These are phyloP conservation scores for Ascosphaera pollenicola DNA, from an alignment of 2,329 filamentous ascomycete genomes.

Conservation along the genomic window DNA sequence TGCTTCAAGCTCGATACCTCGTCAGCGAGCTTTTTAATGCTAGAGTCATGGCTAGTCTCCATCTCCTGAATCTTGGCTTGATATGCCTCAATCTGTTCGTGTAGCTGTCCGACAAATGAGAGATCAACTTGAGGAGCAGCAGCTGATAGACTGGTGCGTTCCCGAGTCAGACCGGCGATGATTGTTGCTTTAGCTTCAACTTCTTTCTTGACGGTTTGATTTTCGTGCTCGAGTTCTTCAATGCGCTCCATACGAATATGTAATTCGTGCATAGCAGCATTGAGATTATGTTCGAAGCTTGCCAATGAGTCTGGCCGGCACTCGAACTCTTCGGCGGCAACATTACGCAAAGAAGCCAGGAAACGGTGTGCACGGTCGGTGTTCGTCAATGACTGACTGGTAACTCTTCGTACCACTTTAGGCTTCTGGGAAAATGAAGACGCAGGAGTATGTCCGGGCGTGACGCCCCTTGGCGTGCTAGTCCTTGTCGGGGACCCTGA, in stretches of 20 bases:
- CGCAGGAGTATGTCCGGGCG: neutral
- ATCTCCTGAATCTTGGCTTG: constrained; percentile 59
- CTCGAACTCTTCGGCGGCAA: constrained; percentile 72
- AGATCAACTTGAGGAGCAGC: constrained; percentile 61
- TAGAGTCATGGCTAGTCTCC: constrained; percentile 46
- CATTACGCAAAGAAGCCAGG: constrained; percentile 69
- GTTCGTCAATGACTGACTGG: constrained; percentile 58
- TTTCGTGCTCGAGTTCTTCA: constrained; percentile 68
- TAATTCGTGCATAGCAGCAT: constrained; percentile 79
- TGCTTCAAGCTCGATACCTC: constrained; percentile 49
- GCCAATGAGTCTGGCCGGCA: constrained; percentile 64
- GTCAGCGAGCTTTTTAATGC: constrained; percentile 51
- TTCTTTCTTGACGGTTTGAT: constrained; percentile 68
- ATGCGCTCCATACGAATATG: constrained; percentile 73
- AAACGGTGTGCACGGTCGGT: constrained; percentile 84
- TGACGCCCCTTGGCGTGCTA: constrained; percentile 26
- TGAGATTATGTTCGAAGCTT: constrained; percentile 79
- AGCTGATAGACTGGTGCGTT: constrained; percentile 70
- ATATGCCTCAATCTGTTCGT: constrained; percentile 69
- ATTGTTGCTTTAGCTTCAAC: constrained; percentile 95
- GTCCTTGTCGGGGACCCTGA: constrained; percentile 30
- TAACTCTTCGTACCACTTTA: constrained; percentile 78
- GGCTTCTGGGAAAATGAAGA: constrained; percentile 26
- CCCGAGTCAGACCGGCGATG: constrained; percentile 80
- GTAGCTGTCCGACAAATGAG: constrained; percentile 66